Evolutionary conservation across 2,329 filamentous ascomycete species (phyloP).

Genomic region (Cladophialophora yegresii): DNA sequence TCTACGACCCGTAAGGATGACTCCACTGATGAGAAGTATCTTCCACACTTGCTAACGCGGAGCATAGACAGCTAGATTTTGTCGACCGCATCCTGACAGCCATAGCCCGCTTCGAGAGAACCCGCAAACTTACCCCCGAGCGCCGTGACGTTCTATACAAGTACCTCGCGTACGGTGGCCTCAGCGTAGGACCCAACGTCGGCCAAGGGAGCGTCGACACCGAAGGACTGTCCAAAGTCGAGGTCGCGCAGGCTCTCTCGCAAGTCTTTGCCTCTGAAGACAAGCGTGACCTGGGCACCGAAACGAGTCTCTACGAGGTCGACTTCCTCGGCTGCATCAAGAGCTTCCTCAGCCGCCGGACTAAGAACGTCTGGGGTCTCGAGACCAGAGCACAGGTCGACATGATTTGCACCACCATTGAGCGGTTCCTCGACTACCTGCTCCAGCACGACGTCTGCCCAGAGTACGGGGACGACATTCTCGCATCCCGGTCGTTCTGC

Average conservation of each 20-base stretch:
- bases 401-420: slow-evolving; percentile 67
- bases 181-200: slow-evolving; percentile 63
- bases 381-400: slow-evolving; percentile 57
- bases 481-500: slow-evolving; percentile 67
- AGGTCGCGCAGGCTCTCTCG: slow-evolving; percentile 66
- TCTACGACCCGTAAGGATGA: slow-evolving; percentile 66
- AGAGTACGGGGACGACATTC: slow-evolving; percentile 71
- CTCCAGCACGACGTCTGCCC: slow-evolving; percentile 82
- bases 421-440: slow-evolving; percentile 87
- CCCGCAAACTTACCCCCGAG: slow-evolving; percentile 69
- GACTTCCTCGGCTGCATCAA: slow-evolving; percentile 78
- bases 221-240: slow-evolving; percentile 61
- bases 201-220: slow-evolving; percentile 68
- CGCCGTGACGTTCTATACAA: slow-evolving; percentile 70
- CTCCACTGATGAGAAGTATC: not conserved
- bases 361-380: slow-evolving; percentile 60
- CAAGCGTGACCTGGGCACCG: slow-evolving; percentile 41
- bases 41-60: slow-evolving; percentile 19
- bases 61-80: slow-evolving; percentile 56
- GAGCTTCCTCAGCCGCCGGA: slow-evolving; percentile 69
- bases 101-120: slow-evolving; percentile 76
- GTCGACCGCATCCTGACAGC: slow-evolving; percentile 76
- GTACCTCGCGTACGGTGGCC: slow-evolving; percentile 80
- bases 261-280: slow-evolving; percentile 52
- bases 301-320: slow-evolving; percentile 64